Conservation (phyloP, 208 protist genomes). For the Trichomonas tenax region DNA sequence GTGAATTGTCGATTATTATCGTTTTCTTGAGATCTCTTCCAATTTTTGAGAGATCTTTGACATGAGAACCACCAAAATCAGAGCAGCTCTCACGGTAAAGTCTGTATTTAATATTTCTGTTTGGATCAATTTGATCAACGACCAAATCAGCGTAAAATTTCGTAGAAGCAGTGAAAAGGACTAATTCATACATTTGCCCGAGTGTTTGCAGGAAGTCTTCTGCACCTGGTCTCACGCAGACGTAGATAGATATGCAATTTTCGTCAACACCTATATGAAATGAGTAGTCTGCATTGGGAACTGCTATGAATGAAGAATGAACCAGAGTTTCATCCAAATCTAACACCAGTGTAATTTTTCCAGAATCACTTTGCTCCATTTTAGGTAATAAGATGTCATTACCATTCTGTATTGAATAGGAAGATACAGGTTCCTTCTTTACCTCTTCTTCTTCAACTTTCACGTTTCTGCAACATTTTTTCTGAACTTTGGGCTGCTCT, state of each 20-base stretch:
- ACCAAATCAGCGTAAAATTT: background rate
- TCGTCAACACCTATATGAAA: background rate
- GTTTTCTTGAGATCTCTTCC: background rate
- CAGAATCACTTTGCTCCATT: background rate
- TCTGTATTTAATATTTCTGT: background rate
- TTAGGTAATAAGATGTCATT: background rate
- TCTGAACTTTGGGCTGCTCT: background rate
- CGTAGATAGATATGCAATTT: background rate
- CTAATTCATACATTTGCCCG: background rate
- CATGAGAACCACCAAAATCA: background rate
- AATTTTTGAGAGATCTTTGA: constrained; percentile 8
- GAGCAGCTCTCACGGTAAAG: constrained; percentile 16
- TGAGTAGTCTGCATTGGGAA: background rate
- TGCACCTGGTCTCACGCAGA: background rate
- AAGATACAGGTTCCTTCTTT: background rate
- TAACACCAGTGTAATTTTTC: background rate
- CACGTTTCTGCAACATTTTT: background rate
- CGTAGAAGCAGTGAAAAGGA: constrained; percentile 2
- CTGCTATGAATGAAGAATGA: constrained; percentile 1
- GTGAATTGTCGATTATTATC: constrained; percentile 19
- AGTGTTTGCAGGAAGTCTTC: background rate
- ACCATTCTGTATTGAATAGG: background rate
- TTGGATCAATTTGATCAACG: background rate
- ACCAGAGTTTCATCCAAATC: constrained; percentile 22
- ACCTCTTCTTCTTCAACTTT: background rate